Conservation (phyloP, 2,329 filamentous ascomycete genomes). For the Pseudopithomyces chartarum region DNA sequence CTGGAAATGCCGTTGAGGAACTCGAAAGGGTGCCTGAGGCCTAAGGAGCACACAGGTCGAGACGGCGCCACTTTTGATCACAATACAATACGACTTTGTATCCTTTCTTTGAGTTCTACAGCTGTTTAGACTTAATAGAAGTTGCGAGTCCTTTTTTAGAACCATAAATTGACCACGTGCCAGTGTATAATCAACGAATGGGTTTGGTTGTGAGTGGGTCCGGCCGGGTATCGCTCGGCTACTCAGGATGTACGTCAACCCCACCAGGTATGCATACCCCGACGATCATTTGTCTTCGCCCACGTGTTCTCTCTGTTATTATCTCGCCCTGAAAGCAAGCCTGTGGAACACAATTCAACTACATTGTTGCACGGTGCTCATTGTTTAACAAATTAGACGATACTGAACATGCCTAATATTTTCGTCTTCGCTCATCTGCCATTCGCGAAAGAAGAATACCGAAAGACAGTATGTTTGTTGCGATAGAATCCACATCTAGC, state of each 20-base stretch:
- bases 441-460: constrained; percentile 11
- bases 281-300: neutral
- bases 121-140: too few species aligned
- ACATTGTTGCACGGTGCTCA: neutral
- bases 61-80: too few species aligned
- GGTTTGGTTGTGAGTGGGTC: neutral
- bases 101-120: too few species aligned
- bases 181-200: neutral
- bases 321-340: too few species aligned
- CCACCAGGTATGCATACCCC: neutral
- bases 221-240: neutral
- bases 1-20: neutral
- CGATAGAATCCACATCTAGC: neutral
- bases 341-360: too few species aligned
- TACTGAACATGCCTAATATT: constrained; percentile 9
- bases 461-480: constrained; percentile 9
- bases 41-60: neutral
- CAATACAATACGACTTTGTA: too few species aligned
- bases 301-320: neutral
- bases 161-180: too few species aligned
- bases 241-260: neutral
- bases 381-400: neutral
- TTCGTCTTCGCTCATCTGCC: constrained; percentile 18
- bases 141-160: too few species aligned
- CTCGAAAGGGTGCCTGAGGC: neutral